Conservation (phyloP, 371 early-diverging fungal species). For the Mortierella sp. region DNA sequence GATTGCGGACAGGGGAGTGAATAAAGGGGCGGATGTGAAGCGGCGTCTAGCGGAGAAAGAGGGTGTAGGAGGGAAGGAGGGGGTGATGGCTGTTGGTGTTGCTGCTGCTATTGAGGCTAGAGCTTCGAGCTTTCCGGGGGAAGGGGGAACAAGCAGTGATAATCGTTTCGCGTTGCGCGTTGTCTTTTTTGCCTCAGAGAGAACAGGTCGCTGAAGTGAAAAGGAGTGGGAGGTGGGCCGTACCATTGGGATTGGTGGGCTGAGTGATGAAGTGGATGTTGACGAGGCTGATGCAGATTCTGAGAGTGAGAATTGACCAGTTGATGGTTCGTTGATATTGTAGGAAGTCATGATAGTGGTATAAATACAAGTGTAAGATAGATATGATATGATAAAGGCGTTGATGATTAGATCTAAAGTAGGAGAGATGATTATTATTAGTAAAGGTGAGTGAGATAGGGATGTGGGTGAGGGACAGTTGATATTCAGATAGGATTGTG, state of each 20-base stretch:
- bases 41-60: slow-evolving; percentile 37
- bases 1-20: slow-evolving; percentile 23
- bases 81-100: slow-evolving; percentile 11
- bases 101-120: slow-evolving; percentile 28
- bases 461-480: neutral
- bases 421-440: slow-evolving; percentile 7
- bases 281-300: slow-evolving; percentile 18
- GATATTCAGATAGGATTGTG: too few relatives aligned
- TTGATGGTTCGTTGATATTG: neutral
- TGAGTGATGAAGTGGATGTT: slow-evolving; percentile 13
- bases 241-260: slow-evolving; percentile 27
- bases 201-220: slow-evolving; percentile 33
- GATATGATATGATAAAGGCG: neutral
- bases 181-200: slow-evolving; percentile 31
- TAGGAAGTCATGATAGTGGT: neutral
- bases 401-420: neutral
- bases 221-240: slow-evolving; percentile 45
- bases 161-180: slow-evolving; percentile 54
- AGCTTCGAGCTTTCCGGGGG: slow-evolving; percentile 39
- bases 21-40: slow-evolving; percentile 37
- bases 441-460: neutral
- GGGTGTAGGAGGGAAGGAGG: slow-evolving; percentile 34
- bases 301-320: slow-evolving; percentile 2
- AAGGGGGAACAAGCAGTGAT: slow-evolving; percentile 54
- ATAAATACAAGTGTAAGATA: neutral